Percentiles rank a stretch among this genome's conserved stretches.
phyloP scores from a whole-genome alignment of 257 asterid species.

The Paraleonurus japonicus region DNA sequence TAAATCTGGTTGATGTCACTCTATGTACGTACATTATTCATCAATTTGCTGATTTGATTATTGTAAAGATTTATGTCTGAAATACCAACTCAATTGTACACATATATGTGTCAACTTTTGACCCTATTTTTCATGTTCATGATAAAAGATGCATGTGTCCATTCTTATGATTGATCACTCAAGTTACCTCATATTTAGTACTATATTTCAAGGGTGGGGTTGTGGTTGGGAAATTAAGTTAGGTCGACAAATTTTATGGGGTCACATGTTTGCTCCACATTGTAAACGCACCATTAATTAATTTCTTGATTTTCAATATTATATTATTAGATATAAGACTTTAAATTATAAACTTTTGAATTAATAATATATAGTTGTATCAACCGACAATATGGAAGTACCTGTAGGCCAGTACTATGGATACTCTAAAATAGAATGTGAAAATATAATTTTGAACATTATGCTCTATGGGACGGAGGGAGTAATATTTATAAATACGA shows the following conservation, averaged over 20 bases:
- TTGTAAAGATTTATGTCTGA: neutral
- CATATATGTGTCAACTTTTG: neutral
- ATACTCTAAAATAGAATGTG: no score
- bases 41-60: neutral
- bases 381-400: neutral
- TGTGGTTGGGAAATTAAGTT: conserved; percentile 3
- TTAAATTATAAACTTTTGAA: neutral
- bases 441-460: no score
- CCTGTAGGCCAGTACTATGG: no score
- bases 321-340: neutral
- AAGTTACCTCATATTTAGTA: neutral
- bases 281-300: neutral
- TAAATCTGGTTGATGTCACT: no score
- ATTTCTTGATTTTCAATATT: conserved; percentile 2
- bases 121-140: neutral
- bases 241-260: conserved; percentile 18
- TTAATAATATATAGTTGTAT: neutral
- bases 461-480: no score
- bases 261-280: neutral
- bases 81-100: neutral
- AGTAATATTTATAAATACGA: no score
- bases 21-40: no score
- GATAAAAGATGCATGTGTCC: neutral
- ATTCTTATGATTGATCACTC: conserved; percentile 13
- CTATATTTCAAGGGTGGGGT: neutral